A percentile compares a stretch with the other conserved stretches of the same genome.
These are phyloP conservation scores for Aspergillus heteromorphus DNA, from an alignment of 495 filamentous ascomycete species.

Conservation along the genomic window DNA sequence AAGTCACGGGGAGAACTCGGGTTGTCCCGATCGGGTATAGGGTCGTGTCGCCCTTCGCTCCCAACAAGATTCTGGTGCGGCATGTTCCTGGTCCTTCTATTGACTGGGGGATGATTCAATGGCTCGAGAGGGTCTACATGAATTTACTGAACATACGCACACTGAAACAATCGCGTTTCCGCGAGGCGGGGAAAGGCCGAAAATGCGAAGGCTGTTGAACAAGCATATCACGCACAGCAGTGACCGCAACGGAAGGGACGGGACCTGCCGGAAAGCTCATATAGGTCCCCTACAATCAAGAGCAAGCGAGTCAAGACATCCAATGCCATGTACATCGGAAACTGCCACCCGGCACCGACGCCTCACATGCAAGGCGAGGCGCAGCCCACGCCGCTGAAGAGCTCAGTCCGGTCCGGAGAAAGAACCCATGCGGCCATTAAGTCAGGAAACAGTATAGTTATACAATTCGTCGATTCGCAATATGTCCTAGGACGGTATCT, in stretches of 20 bases:
- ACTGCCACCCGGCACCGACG: background rate
- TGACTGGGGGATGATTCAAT: too few relatives aligned
- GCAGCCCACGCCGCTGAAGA: background rate
- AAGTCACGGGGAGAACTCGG: constrained; percentile 8
- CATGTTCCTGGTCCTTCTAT: background rate
- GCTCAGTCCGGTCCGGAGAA: background rate
- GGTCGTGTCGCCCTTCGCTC: constrained; percentile 6
- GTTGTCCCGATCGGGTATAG: constrained; percentile 31
- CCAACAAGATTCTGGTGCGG: too few relatives aligned
- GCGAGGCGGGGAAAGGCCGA: too few relatives aligned
- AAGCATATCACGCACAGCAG: too few relatives aligned
- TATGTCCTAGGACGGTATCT: constrained; percentile 31
- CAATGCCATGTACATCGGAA: background rate
- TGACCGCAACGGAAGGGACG: too few relatives aligned
- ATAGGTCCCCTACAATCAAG: too few relatives aligned
- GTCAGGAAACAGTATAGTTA: constrained; percentile 17
- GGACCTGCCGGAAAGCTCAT: too few relatives aligned
- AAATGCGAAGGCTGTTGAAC: too few relatives aligned
- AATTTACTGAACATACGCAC: too few relatives aligned
- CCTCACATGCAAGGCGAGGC: background rate
- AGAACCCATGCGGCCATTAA: background rate
- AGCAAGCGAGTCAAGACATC: background rate
- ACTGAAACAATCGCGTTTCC: too few relatives aligned
- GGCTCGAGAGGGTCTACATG: too few relatives aligned
- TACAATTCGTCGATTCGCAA: constrained; percentile 45